Conservation (phyloP, 176 grass and related monocot species). For the Themeda triandra region DNA sequence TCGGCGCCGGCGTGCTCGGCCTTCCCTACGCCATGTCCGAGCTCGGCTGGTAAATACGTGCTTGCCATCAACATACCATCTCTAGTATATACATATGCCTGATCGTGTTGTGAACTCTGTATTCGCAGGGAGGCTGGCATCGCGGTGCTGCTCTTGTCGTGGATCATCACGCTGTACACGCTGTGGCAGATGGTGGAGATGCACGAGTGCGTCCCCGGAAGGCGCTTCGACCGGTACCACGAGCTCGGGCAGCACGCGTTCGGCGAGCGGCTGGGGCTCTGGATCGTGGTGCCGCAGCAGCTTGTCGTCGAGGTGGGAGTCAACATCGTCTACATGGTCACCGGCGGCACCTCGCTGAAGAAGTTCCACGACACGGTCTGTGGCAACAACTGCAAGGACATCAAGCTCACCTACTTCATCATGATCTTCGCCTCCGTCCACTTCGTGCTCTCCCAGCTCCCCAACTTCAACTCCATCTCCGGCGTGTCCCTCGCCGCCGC, state of each 20-base stretch:
- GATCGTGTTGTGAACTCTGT: no score
- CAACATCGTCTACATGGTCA: no score
- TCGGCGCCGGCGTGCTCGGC: conserved; percentile 66
- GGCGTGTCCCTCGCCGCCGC: conserved; percentile 84
- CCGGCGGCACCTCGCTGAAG: conserved; percentile 74
- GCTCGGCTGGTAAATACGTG: no score
- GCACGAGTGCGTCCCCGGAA: conserved; percentile 89
- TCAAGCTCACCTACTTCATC: conserved; percentile 85
- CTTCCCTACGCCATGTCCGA: no score
- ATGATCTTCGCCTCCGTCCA: conserved; percentile 84
- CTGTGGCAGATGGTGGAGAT: conserved; percentile 99
- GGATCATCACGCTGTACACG: conserved; percentile 92
- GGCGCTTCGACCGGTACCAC: conserved; percentile 87
- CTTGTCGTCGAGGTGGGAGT: no score
- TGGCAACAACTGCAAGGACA: conserved; percentile 32
- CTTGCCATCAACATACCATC: no score
- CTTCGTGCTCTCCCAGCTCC: conserved; percentile 78
- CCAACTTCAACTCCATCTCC: conserved; percentile 89
- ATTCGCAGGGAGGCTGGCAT: conserved; percentile 60
- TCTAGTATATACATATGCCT: no score
- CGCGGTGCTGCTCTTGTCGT: conserved; percentile 63
- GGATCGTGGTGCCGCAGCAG: conserved; percentile 91
- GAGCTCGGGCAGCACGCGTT: conserved; percentile 93
- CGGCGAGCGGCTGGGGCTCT: conserved; percentile 68
- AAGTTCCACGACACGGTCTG: conserved; percentile 62